Evolutionary conservation across 1,139 yeast genomes (phyloP), one percentile per base, ranked within the genome.

Genomic region (Zygosaccharomyces pseudobailii): DNA sequence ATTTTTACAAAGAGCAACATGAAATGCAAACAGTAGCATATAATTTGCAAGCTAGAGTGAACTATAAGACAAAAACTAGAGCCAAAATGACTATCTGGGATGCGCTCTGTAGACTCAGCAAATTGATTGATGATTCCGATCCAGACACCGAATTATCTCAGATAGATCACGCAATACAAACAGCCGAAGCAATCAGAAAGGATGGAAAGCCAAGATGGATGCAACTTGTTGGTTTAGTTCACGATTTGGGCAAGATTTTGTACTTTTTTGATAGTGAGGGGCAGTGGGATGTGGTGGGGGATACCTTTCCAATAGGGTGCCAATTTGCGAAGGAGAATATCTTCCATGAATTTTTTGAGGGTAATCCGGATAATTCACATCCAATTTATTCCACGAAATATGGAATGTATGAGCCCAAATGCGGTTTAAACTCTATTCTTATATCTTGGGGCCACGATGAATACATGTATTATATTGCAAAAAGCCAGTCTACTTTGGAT

Each of bases 261-360:
- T 83, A 83, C 60, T 83, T 83, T 55, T 83, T 77, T 56, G 88
- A 81, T 57, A 82, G 87, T 23, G 73, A 77, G 55, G 88, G 88
- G 6, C 88, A 83, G 61, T 83, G 89, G 89, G 88, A 82, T 58
- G 89, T 83, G 10, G 89, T 83, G 19, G 89, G 89, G 5, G 89
- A 83, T 58, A 83, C 89, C 0, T 83, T 83, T 59, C 87, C 88
- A 0, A 87, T 83, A 25, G 89, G 89, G 2, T 83, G 88, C 63
- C 74, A 74, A 52, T 82, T 75, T 56, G 81, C 79, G 61, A 75
- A 74, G 48, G 73, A 76, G 53, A 81, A 79, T 43, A 82, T 83
- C 22, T 82, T 76, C 52, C 75, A 82, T 36, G 83, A 80, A 32
- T 79, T 76, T 53, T 83, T 83, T 62, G 71, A 72, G 46, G 66